Evolutionary conservation across 2,329 filamentous ascomycete species (phyloP), one percentile per base, ranked within the genome.

Genomic region (Penicillium verrucosum): DNA sequence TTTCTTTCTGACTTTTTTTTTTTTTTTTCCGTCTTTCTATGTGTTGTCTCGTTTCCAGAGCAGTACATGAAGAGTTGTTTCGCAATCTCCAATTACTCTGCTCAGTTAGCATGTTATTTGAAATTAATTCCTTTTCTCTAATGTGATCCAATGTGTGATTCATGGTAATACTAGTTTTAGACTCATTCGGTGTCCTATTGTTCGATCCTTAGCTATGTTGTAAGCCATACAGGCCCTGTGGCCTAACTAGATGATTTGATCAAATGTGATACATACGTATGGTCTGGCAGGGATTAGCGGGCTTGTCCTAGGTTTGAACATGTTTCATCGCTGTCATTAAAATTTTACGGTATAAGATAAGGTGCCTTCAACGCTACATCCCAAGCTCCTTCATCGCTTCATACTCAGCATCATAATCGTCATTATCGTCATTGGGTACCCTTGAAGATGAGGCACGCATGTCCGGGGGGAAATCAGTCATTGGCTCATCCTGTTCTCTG

Each of bases 321-420:
- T 41, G 16, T 51, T 23, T 51, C 29, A 59, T 53, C 34, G 38
- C 51, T 53, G 44, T 58, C 51, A 52, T 59, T 47, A 57, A 34
- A 37, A 42, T 38, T 38, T 5, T 27, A 32, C 36, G 7, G 23
- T 47, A 46, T 43, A 50, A 41, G 10, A 46, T 44, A 46, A 48
- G 10, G 36, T 56, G 36, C 37, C 36, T 27, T 45, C 14, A 30
- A 21, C n/a, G 41, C 42, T 60, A 66, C 48, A 69, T 54, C 8
- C 64, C 68, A 23, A 70, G 45, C 29, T 67, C 68, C 47, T 69
- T 84, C 84, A 91, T 86, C 0, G 82, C 86, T 58, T 85, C 87
- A 72, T 88, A 84, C 14, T 88, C 86, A 52, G 86, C 85, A 1
- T 79, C 82, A 68, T 83, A 85, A 36, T 80, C 70, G 5, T 70